Evolutionary conservation across 1,284 basidiomycete genomes (phyloP), one percentile per base, ranked within the genome.

Genomic region (Takashimella koratensis): DNA sequence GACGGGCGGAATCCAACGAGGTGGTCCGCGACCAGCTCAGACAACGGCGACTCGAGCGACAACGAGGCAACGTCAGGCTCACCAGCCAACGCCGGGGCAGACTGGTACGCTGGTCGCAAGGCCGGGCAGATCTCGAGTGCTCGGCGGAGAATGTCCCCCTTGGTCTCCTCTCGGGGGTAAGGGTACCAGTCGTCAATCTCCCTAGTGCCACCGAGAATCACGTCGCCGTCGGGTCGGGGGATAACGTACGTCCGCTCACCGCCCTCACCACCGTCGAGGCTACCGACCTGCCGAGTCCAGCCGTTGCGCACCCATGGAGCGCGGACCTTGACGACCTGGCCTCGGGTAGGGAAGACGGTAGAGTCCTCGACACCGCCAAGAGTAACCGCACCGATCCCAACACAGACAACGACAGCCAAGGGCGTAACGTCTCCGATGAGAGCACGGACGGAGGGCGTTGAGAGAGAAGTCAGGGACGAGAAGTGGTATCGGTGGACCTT

Each of bases 371-470:
- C 77, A 4, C 78, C 79, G 13, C 77, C 77, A 0, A 83, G 72
- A 1, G 73, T 73, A 11, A 79, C 68, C 3, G 81, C 78, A 8
- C 81, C 81, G 21, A 83, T 66, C 0, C 81, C 89, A 71, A 81
- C 77, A 60, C 88, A 91, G 5, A 86, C 81, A 2, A 91, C 71
- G 1, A 92, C 68, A 0, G 83, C 85, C 19, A 79, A 77, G 5
- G 79, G 78, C 4, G 59, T 24, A 22, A 20, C 16, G 3, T 16
- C n/a, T 2, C 61, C 60, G 36, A 62, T 53, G n/a, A 70, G 49
- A 2, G 62, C 54, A 2, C 27, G 36, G 23, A 57, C 43, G 16
- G 58, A 52, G 1, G 58, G 52, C 13, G 55, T 44, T 3, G 45
- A 46, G 3, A 68, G 58, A 16, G 53, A 42, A 8, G 43, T 41